Evolutionary conservation across 2,329 filamentous ascomycete species (phyloP).

Genomic region (Nothophaeocryptopus gaeumannii): DNA sequence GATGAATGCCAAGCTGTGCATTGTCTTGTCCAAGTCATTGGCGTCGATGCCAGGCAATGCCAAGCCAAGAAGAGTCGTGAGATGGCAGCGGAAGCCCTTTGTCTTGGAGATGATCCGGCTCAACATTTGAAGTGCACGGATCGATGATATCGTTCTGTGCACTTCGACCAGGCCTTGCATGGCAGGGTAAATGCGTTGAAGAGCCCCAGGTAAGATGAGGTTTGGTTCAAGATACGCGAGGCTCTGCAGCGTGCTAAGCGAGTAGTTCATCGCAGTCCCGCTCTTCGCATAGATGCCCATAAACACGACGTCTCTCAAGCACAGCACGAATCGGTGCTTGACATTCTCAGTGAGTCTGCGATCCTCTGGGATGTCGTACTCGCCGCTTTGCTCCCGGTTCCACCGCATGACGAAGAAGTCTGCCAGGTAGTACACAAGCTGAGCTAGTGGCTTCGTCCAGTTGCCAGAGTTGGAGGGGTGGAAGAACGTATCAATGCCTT

Average conservation of each 20-base stretch:
- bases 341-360: slow-evolving; percentile 76
- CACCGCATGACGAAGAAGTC: slow-evolving; percentile 97
- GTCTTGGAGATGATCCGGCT: slow-evolving; percentile 86
- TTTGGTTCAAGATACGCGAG: slow-evolving; percentile 88
- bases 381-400: slow-evolving; percentile 91
- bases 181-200: slow-evolving; percentile 95
- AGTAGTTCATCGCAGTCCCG: slow-evolving; percentile 84
- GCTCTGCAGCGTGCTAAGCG: slow-evolving; percentile 83
- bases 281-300: slow-evolving; percentile 99
- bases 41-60: slow-evolving; percentile 94
- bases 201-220: slow-evolving; percentile 83
- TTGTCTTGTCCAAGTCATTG: slow-evolving; percentile 94
- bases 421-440: slow-evolving; percentile 86
- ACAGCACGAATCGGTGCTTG: slow-evolving; percentile 84
- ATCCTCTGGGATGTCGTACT: slow-evolving; percentile 79
- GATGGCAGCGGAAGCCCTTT: slow-evolving; percentile 94
- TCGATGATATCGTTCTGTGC: slow-evolving; percentile 88
- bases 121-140: slow-evolving; percentile 87
- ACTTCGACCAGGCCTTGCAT: slow-evolving; percentile 96
- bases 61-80: slow-evolving; percentile 88
- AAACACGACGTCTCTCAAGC: slow-evolving; percentile 87
- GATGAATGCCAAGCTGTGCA: slow-evolving; percentile 91
- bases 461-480: slow-evolving; percentile 92
- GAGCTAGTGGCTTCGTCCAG: slow-evolving; percentile 87
- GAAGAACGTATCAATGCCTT: slow-evolving; percentile 97